Evolutionary conservation across 305 asterid genomes (phyloP), one percentile per base, ranked within the genome.

Genomic region (Monarda citriodora): DNA sequence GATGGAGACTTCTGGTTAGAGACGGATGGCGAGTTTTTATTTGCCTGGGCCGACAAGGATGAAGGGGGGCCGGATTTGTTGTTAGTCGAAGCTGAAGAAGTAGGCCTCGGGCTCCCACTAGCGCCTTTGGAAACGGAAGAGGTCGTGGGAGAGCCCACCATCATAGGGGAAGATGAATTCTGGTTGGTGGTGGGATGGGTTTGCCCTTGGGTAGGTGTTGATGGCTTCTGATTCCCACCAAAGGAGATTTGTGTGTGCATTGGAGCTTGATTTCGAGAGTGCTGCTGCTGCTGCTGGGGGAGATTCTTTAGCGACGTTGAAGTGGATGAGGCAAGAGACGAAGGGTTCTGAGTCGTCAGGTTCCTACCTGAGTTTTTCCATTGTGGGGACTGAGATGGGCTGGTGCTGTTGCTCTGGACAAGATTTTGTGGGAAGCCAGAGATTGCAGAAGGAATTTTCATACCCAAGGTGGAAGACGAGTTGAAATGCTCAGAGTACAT

Each of bases 81-180:
- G 72, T 73, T 79, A 1, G 86, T 70, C 36, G 96, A 67, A 59
- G 91, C 72, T 1, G 96, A 76, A 42, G 74, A 64, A 45, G 78
- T 74, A 7, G 83, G 76, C 70, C 98, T 84, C 13, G 99, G 99
- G 70, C 99, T 94, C 60, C 95, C 96, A 71, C 88, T 52, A 14
- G 94, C 89, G 46, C 97, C 96, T 74, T 82, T 91, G 23, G 98
- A 94, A 63, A 94, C 74, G 9, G 97, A 79, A 3, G 97, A 87
- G 62, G 85, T 84, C 5, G 99, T 86, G 16, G 99, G 98, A 38
- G 98, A 95, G 53, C 94, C 91, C 38, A 82, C 95, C 83, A 82
- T 73, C 89, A 82, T 83, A 3, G 95, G 88, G 11, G 97, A 69
- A 18, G 95, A 81, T 11, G 79, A 79, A 16, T 85, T 77, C 77